Percentiles rank a stretch among this genome's conserved stretches.
phyloP scores from a whole-genome alignment of 2,329 filamentous ascomycete genomes.

The Apiospora malaysiana region DNA sequence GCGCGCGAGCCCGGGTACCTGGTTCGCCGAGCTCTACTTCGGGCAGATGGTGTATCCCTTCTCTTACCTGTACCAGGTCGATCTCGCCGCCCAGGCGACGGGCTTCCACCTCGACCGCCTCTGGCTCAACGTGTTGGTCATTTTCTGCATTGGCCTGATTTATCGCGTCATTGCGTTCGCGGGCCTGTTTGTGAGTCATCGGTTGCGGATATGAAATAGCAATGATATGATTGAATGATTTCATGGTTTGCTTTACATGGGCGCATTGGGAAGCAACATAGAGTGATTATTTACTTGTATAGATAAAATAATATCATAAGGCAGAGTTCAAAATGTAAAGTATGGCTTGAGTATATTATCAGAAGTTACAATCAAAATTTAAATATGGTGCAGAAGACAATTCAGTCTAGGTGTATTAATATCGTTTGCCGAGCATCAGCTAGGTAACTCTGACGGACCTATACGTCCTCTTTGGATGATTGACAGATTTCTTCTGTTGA shows the following conservation, averaged over 20 bases:
- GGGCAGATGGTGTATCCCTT: constrained; percentile 56
- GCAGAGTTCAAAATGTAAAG: neutral
- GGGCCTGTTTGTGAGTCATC: constrained; percentile 43
- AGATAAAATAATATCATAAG: neutral
- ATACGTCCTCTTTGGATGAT: neutral
- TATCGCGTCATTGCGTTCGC: constrained; percentile 53
- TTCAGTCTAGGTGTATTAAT: neutral
- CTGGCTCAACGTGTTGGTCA: constrained; percentile 50
- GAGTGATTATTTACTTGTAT: neutral
- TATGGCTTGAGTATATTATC: neutral
- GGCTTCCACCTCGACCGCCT: constrained; percentile 54
- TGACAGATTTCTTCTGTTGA: neutral
- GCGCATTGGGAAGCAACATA: neutral
- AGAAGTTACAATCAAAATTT: neutral
- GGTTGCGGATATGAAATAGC: constrained; percentile 35
- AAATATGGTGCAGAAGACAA: neutral
- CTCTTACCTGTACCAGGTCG: constrained; percentile 56
- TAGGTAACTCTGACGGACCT: neutral
- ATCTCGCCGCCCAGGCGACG: constrained; percentile 48
- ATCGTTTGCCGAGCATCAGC: neutral
- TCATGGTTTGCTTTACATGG: neutral
- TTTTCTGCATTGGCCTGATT: constrained; percentile 49
- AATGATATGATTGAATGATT: neutral
- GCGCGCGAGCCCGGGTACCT: constrained; percentile 58
- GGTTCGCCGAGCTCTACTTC: constrained; percentile 63